A percentile compares a stretch with the other conserved stretches of the same genome.
Conservation (phyloP, 208 protist genomes). For the Acanthamoeba healyi region DNA sequence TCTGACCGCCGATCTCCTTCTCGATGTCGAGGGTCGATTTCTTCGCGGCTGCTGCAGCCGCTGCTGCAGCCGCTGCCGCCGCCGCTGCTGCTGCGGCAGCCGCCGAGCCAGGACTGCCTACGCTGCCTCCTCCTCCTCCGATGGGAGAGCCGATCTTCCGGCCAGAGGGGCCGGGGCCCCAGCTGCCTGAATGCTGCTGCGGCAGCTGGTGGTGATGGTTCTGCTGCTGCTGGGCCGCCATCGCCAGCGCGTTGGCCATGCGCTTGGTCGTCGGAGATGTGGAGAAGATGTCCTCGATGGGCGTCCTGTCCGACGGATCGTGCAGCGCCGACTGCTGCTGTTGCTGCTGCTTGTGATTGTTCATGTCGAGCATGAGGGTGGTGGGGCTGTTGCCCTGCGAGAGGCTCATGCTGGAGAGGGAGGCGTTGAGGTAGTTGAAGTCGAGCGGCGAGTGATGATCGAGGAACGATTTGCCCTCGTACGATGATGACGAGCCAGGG, state of each 20-base stretch:
- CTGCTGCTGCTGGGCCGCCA: background rate
- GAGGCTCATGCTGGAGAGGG: conserved; percentile 53
- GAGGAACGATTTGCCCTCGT: conserved; percentile 4
- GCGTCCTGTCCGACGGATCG: background rate
- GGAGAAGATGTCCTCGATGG: conserved; percentile 50
- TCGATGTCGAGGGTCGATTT: conserved; percentile 48
- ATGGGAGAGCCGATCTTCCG: background rate
- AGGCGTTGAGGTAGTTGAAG: conserved; percentile 4
- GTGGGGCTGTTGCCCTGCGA: conserved; percentile 58
- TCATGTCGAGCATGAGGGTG: conserved; percentile 27
- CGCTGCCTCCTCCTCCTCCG: background rate
- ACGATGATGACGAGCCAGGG: background rate
- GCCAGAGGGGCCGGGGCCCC: conserved; percentile 1
- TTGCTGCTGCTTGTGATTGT: conserved; percentile 61
- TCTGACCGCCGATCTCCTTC: conserved; percentile 63
- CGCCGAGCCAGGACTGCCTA: background rate
- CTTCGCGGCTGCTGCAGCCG: background rate
- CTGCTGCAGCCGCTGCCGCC: background rate
- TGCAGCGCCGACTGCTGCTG: too few relatives aligned
- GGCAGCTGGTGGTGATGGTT: background rate
- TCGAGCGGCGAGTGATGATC: background rate
- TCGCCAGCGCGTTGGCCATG: background rate
- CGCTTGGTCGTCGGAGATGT: background rate
- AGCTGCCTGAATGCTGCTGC: conserved; percentile 37
- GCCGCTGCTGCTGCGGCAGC: background rate